These are phyloP conservation scores for Penicillium sp. DNA, from an alignment of 2,329 filamentous ascomycete genomes.

Conservation along the genomic window DNA sequence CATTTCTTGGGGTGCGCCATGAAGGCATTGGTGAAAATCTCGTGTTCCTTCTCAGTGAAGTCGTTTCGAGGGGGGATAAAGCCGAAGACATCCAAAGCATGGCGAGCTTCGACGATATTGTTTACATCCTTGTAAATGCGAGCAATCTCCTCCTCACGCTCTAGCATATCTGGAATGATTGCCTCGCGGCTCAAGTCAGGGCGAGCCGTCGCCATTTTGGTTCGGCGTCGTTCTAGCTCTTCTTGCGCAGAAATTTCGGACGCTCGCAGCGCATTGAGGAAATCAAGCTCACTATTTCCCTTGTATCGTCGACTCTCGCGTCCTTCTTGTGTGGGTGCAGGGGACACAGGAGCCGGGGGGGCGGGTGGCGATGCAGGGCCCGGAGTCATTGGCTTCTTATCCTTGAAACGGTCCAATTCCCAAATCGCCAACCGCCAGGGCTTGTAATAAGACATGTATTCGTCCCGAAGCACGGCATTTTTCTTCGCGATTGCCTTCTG, in stretches of 20 bases:
- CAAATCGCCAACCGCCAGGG: constrained; percentile 45
- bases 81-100: constrained; percentile 44
- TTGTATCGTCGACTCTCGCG: constrained; percentile 44
- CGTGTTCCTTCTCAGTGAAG: constrained; percentile 49
- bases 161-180: constrained; percentile 49
- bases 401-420: constrained; percentile 43
- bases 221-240: constrained; percentile 46
- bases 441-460: constrained; percentile 44
- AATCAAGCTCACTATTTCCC: constrained; percentile 50
- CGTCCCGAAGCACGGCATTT: constrained; percentile 40
- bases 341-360: constrained; percentile 30
- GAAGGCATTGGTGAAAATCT: constrained; percentile 47
- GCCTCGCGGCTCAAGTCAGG: constrained; percentile 48
- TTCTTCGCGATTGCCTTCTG: constrained; percentile 39
- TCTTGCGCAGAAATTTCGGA: constrained; percentile 50
- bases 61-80: constrained; percentile 48
- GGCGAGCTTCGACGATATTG: constrained; percentile 38
- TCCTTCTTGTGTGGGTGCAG: constrained; percentile 35
- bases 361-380: constrained; percentile 36
- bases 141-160: constrained; percentile 38
- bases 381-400: constrained; percentile 38
- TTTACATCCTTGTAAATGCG: constrained; percentile 49
- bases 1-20: constrained; percentile 51
- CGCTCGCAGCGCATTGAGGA: constrained; percentile 48
- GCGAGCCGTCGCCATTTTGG: constrained; percentile 43